These are phyloP conservation scores for Circinella umbellata DNA, from an alignment of 371 early-diverging fungal genomes.

Conservation along the genomic window DNA sequence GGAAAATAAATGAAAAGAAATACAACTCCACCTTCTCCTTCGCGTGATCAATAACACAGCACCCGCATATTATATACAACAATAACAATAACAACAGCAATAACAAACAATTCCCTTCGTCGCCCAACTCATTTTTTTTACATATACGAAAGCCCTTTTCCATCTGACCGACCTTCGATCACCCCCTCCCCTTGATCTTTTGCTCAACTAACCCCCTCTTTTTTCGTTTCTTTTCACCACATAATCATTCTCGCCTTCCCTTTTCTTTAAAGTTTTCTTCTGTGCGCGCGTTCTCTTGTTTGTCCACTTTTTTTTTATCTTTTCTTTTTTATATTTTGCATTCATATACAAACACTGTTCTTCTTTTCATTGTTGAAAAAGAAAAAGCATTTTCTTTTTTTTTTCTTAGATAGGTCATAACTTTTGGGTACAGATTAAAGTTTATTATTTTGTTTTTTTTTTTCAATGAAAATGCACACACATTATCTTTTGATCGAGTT, in stretches of 20 bases:
- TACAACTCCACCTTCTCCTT: background rate
- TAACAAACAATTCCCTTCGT: too few species aligned
- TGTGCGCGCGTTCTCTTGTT: background rate
- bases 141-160: too few species aligned
- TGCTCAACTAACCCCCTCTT: too few species aligned
- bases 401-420: slow-evolving; percentile 5
- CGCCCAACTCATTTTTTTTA: too few species aligned
- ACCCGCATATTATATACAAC: too few species aligned
- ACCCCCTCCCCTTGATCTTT: too few species aligned
- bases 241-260: background rate
- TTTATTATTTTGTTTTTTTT: too few species aligned
- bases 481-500: background rate
- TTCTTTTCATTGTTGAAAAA: background rate
- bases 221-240: too few species aligned
- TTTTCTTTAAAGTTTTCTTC: background rate
- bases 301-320: background rate
- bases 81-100: too few species aligned
- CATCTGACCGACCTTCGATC: too few species aligned
- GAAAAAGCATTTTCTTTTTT: background rate
- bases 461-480: background rate
- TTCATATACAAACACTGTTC: slow-evolving; percentile 11
- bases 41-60: background rate
- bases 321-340: slow-evolving; percentile 3
- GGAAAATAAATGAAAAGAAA: slow-evolving; percentile 9
- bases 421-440: slow-evolving; percentile 5